Evolutionary conservation across 768 basidiomycete genomes (phyloP).

Genomic region (Sutorius australiensis): DNA sequence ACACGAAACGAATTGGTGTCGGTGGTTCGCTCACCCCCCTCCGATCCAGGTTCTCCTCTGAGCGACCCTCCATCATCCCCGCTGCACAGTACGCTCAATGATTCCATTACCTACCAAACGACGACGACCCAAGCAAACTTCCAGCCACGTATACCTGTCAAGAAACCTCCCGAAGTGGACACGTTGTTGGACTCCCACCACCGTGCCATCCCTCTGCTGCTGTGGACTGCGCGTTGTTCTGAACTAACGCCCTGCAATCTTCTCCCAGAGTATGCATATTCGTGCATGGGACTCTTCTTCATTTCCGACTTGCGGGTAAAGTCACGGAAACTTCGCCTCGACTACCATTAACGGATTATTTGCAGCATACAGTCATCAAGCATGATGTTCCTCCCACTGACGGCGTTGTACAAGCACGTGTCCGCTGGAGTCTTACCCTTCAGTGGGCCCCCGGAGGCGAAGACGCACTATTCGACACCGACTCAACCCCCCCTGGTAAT

Average conservation of each 20-base stretch:
- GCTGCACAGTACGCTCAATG: neutral
- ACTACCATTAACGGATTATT: constrained; percentile 2
- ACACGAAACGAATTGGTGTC: neutral
- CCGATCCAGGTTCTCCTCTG: neutral
- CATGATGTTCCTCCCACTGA: neutral
- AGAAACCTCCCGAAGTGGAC: constrained; percentile 42
- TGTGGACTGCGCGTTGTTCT: constrained; percentile 37
- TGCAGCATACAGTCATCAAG: constrained; percentile 14
- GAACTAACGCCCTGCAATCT: constrained; percentile 26
- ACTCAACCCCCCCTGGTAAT: neutral
- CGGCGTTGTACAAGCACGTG: constrained; percentile 25
- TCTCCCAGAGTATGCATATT: constrained; percentile 37
- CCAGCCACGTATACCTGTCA: constrained; percentile 16
- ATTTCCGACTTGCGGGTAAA: constrained; percentile 39
- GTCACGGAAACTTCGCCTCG: constrained; percentile 3
- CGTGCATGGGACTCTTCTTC: constrained; percentile 46
- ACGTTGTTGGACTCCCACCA: constrained; percentile 40
- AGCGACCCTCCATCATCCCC: neutral
- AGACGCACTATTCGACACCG: constrained; percentile 25
- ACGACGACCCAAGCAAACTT: neutral
- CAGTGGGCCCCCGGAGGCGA: constrained; percentile 52
- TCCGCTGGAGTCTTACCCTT: constrained; percentile 45
- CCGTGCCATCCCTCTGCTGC: constrained; percentile 36
- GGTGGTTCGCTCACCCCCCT: neutral
- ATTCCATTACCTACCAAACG: too few species aligned